Percentiles rank a stretch among this genome's conserved stretches.
phyloP scores from a whole-genome alignment of 2,329 filamentous ascomycete genomes.

The Myriosclerotinia scirpicola region DNA sequence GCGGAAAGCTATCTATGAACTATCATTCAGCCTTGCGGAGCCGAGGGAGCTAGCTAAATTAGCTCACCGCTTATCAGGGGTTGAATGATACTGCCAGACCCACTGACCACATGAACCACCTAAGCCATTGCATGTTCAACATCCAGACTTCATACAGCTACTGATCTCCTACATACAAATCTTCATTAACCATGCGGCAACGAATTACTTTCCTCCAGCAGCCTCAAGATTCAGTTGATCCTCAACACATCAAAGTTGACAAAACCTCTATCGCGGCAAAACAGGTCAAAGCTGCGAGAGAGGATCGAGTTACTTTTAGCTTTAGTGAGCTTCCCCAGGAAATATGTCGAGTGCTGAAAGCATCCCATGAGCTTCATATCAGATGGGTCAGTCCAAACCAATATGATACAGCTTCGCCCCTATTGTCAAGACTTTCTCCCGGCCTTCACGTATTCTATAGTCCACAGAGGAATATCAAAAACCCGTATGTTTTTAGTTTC shows the following conservation, averaged over 20 bases:
- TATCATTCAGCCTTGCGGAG: constrained; percentile 16
- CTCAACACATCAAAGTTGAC: constrained; percentile 59
- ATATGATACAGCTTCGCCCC: constrained; percentile 64
- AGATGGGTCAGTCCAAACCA: constrained; percentile 67
- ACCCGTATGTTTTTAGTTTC: constrained; percentile 23
- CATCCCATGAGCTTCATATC: constrained; percentile 72
- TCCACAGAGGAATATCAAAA: constrained; percentile 23
- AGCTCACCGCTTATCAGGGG: constrained; percentile 7
- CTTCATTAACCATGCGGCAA: constrained; percentile 63
- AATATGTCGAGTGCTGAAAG: constrained; percentile 60
- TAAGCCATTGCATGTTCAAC: constrained; percentile 5
- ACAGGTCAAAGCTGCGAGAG: constrained; percentile 66
- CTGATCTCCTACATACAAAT: neutral
- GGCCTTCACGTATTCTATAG: constrained; percentile 77
- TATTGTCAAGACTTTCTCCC: constrained; percentile 71
- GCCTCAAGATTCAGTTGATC: constrained; percentile 63
- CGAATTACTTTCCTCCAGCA: constrained; percentile 76
- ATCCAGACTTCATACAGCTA: constrained; percentile 8
- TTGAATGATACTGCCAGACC: neutral
- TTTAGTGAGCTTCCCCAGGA: constrained; percentile 72
- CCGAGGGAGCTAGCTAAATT: neutral
- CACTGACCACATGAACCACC: neutral
- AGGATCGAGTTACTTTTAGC: constrained; percentile 75
- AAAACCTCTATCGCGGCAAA: constrained; percentile 55
- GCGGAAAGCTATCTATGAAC: constrained; percentile 16